Conservation (phyloP, 202 grass and related monocot species). For the Setaria italica region DNA sequence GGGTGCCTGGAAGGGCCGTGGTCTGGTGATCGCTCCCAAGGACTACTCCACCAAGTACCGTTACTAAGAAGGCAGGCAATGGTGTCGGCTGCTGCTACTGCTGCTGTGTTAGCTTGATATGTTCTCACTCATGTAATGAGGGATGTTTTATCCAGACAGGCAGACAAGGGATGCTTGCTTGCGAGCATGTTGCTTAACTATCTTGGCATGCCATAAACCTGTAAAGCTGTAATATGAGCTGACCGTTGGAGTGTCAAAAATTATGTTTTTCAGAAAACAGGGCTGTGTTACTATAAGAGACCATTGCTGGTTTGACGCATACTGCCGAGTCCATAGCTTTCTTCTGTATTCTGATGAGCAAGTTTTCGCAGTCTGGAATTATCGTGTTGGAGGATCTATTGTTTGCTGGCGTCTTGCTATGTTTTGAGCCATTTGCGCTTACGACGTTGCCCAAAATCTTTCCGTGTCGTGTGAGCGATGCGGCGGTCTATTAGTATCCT, state of each 20-base stretch:
- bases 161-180: neutral
- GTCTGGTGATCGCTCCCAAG: slow-evolving; percentile 25
- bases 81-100: neutral
- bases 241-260: neutral
- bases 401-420: too few relatives aligned
- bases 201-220: neutral
- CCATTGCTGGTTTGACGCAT: neutral
- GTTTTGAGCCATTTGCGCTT: too few relatives aligned
- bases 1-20: slow-evolving; percentile 15
- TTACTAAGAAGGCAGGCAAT: slow-evolving; percentile 42
- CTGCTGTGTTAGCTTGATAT: neutral
- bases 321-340: neutral
- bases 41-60: slow-evolving; percentile 85
- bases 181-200: too few relatives aligned
- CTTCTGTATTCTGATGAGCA: neutral
- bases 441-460: too few relatives aligned
- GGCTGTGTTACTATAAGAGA: neutral
- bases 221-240: neutral
- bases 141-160: neutral
- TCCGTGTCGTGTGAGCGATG: too few relatives aligned
- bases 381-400: too few relatives aligned
- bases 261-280: neutral
- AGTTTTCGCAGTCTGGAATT: neutral
- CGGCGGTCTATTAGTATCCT: too few relatives aligned
- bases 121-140: too few relatives aligned